These are phyloP conservation scores for Globisporangium heterothallicum DNA, from an alignment of 352 stramenopile genomes.

Conservation along the genomic window DNA sequence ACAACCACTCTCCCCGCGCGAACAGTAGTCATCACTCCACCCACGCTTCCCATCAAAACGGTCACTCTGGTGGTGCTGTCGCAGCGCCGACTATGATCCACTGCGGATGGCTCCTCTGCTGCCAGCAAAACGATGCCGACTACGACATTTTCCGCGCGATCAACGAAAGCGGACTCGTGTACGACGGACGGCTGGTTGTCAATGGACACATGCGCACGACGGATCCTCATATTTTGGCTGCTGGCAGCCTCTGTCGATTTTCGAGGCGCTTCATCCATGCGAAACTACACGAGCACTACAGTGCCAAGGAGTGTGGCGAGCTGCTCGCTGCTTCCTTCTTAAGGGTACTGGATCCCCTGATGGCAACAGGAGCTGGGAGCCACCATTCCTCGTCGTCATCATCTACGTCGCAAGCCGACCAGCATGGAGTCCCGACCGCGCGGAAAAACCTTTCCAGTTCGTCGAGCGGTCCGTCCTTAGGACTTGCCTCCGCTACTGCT, in stretches of 20 bases:
- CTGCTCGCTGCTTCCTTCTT: constrained; percentile 60
- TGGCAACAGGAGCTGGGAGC: background rate
- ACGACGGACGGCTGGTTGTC: constrained; percentile 89
- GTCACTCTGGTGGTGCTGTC: background rate
- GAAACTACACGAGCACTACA: constrained; percentile 79
- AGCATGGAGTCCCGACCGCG: constrained; percentile 1
- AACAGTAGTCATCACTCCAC: constrained; percentile 5
- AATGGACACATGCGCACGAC: constrained; percentile 82
- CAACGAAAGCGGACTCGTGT: constrained; percentile 89
- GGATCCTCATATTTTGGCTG: constrained; percentile 70
- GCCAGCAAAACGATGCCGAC: constrained; percentile 80
- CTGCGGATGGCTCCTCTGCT: constrained; percentile 79
- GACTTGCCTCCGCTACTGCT: background rate
- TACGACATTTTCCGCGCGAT: constrained; percentile 86
- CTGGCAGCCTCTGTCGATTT: constrained; percentile 71
- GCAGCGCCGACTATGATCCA: constrained; percentile 19
- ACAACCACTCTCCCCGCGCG: background rate
- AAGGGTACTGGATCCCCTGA: constrained; percentile 57
- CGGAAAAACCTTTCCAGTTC: constrained; percentile 10
- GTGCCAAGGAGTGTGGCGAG: constrained; percentile 66
- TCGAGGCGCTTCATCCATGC: constrained; percentile 73
- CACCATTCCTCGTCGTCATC: background rate
- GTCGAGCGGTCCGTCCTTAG: background rate
- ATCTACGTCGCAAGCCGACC: background rate
- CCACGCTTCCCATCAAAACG: background rate